phyloP scores from a whole-genome alignment of 164 flowering plant species.

The Vitis amurensis region DNA sequence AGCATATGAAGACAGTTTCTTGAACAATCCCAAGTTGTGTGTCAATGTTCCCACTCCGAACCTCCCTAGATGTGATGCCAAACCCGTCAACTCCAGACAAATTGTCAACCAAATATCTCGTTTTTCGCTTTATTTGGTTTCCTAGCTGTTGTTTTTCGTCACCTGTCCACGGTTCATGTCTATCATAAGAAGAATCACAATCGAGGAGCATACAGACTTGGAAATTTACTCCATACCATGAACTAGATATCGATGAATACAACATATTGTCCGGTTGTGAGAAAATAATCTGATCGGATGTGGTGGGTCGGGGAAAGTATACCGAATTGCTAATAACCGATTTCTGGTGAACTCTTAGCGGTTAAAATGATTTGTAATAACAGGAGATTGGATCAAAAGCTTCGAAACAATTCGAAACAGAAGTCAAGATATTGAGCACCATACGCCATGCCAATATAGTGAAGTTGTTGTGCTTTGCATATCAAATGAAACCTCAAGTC shows the following conservation, averaged over 20 bases:
- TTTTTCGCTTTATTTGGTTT: constrained; percentile 18
- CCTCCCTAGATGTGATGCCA: constrained; percentile 30
- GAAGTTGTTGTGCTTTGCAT: constrained; percentile 77
- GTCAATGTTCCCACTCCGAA: constrained; percentile 19
- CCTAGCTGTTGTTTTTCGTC: constrained; percentile 13
- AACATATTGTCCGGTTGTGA: constrained; percentile 51
- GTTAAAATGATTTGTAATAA: constrained; percentile 73
- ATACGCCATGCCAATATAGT: constrained; percentile 78
- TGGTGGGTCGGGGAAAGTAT: constrained; percentile 87
- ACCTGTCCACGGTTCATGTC: constrained; percentile 32
- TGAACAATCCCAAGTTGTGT: constrained; percentile 67
- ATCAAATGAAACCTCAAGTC: constrained; percentile 61
- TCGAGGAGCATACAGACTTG: constrained; percentile 38
- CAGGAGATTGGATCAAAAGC: constrained; percentile 34
- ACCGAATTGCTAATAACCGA: constrained; percentile 34
- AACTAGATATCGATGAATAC: constrained; percentile 53
- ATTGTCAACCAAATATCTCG: constrained; percentile 30
- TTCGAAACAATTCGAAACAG: constrained; percentile 66
- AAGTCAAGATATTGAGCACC: constrained; percentile 64
- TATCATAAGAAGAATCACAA: constrained; percentile 29
- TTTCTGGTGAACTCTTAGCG: constrained; percentile 51
- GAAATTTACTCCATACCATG: constrained; percentile 78
- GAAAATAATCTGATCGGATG: constrained; percentile 67
- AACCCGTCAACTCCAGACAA: constrained; percentile 7
- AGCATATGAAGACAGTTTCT: constrained; percentile 61